A percentile compares a stretch with the other conserved stretches of the same genome.
Evolutionary conservation across 78 protist genomes (phyloP).

Genomic region (Dictyostelium capitatum): DNA sequence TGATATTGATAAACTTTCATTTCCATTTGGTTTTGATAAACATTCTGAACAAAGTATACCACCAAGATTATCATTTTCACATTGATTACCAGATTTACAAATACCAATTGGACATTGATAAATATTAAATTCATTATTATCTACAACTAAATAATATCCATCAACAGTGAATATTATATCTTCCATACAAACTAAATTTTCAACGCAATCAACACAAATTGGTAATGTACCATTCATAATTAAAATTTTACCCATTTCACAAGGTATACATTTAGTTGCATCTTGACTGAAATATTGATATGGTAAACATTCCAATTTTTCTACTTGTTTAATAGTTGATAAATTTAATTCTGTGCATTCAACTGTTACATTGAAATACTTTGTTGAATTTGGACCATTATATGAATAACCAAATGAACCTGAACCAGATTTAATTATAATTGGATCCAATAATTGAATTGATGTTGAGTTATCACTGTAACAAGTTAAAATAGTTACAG

Average conservation of each 20-base stretch:
- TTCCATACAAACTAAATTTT: constrained; percentile 13
- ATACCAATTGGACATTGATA: constrained; percentile 11
- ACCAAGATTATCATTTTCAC: neutral
- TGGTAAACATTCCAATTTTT: neutral
- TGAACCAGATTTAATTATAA: neutral
- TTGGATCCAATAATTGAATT: neutral
- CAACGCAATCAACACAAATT: neutral
- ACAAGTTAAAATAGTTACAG: neutral
- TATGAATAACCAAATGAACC: neutral
- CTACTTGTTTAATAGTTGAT: neutral
- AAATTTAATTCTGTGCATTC: neutral
- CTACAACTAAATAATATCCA: neutral
- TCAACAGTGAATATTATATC: neutral
- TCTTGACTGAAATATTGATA: neutral
- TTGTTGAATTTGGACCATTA: neutral
- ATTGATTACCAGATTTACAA: neutral
- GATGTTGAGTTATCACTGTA: neutral
- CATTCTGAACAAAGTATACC: neutral
- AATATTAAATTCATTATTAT: neutral
- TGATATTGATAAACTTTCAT: neutral
- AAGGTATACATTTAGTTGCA: neutral
- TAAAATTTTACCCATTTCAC: neutral
- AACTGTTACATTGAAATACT: neutral
- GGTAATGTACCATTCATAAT: neutral
- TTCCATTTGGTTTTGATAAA: no score